Evolutionary conservation across 441 rosid genomes (phyloP), one percentile per base, ranked within the genome.

Genomic region (Brassica balearica): DNA sequence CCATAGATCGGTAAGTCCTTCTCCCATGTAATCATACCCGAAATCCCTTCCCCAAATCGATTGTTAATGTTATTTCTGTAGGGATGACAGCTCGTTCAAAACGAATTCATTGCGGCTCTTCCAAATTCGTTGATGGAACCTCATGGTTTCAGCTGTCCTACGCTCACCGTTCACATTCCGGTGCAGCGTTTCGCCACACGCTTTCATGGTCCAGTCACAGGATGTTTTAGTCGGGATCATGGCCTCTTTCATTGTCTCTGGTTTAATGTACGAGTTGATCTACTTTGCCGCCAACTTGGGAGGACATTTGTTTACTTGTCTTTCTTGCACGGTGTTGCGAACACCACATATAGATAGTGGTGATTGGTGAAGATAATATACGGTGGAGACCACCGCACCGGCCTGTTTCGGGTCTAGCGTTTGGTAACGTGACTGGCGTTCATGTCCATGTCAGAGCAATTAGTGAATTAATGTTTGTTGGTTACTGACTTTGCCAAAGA

Each of bases 81-180:
- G 48, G 48, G 48, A 41, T 41, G 48, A 41, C 48, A 8, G 46
- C 7, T 38, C 3, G 46, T 38, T 38, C 11, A 38, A 34, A 34
- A 34, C 8, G 41, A 34, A 34, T 34, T 34, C 41, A 34, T 1
- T 34, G 0, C 2, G 46, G 46, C 4, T 8, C 46, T 38, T 38
- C 46, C 8, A 38, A 38, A 9, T 9, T 38, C 86, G 81, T 0
- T 77, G 98, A 68, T 94, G 98, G 97, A 94, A 92, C 81, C 87
- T 90, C 22, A 77, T 83, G 84, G 97, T 91, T 48, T 60, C 86
- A 1, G 55, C 78, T 5, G 84, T 86, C 51, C 86, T 91, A 22
- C 90, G 90, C 6, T 78, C 91, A 4, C 87, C 1, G 80, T 94
- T 2, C 88, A 90, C 73, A 32, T 76, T 11, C 97, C 95, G 0